These are phyloP conservation scores for Colletotrichum navitas DNA, from an alignment of 2,329 filamentous ascomycete species.

Conservation along the genomic window DNA sequence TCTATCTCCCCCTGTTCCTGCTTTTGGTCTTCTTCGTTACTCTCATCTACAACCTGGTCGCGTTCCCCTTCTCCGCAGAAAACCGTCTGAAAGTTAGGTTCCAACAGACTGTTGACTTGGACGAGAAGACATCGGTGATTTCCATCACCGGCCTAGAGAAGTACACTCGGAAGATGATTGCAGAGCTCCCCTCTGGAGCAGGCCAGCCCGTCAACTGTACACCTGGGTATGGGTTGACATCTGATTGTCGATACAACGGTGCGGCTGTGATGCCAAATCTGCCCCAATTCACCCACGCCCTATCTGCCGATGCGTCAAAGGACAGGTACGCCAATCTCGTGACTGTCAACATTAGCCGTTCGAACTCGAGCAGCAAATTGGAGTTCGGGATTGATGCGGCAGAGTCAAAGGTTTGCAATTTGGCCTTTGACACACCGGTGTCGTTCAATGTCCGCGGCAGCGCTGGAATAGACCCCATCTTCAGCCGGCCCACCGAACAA, in stretches of 20 bases:
- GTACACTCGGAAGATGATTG: constrained; percentile 76
- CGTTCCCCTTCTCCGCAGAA: constrained; percentile 87
- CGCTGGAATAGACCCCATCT: constrained; percentile 71
- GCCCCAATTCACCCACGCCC: not conserved
- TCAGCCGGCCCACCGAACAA: constrained; percentile 71
- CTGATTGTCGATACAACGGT: constrained; percentile 79
- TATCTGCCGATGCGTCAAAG: constrained; percentile 55
- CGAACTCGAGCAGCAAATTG: constrained; percentile 59
- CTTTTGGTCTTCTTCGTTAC: constrained; percentile 75
- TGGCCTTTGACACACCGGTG: constrained; percentile 72
- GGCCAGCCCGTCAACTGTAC: constrained; percentile 71
- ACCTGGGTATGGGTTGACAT: constrained; percentile 59
- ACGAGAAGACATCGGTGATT: constrained; percentile 72
- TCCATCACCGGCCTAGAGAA: constrained; percentile 78
- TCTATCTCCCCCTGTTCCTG: constrained; percentile 84
- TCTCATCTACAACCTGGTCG: constrained; percentile 85
- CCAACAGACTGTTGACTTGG: constrained; percentile 83
- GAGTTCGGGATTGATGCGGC: constrained; percentile 75
- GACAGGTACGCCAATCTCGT: constrained; percentile 71
- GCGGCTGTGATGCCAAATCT: constrained; percentile 71
- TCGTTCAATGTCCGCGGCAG: constrained; percentile 74
- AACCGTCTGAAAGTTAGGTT: constrained; percentile 91
- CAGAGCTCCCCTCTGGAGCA: constrained; percentile 76
- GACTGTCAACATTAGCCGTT: constrained; percentile 68
- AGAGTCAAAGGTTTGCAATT: constrained; percentile 83